A percentile compares a stretch with the other conserved stretches of the same genome.
These are phyloP conservation scores for Fraxinus paxiana DNA, from an alignment of 305 asterid genomes.

Conservation along the genomic window DNA sequence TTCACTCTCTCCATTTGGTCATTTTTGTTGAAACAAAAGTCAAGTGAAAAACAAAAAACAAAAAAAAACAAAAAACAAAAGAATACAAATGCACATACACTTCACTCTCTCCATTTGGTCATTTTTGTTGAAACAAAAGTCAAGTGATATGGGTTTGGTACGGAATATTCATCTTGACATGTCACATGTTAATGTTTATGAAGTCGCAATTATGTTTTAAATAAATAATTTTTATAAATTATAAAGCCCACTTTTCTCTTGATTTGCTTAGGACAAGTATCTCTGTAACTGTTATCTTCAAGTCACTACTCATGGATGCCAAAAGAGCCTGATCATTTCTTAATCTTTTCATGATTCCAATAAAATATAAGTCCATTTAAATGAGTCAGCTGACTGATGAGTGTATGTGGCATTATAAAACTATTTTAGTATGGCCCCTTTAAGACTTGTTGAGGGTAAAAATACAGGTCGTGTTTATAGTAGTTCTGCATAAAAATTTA, in stretches of 20 bases:
- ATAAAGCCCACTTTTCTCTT: not conserved
- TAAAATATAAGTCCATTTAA: not conserved
- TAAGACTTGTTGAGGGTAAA: not conserved
- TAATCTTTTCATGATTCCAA: not conserved
- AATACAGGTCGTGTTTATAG: not conserved
- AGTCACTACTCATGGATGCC: not conserved
- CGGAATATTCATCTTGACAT: not conserved
- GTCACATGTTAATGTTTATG: not conserved
- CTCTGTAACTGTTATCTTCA: not conserved
- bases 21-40: not conserved
- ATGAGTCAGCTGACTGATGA: not conserved
- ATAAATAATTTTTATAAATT: not conserved
- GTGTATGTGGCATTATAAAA: not conserved
- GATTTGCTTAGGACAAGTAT: not conserved
- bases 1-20: not conserved
- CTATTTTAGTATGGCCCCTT: not conserved
- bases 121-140: not conserved
- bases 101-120: not conserved
- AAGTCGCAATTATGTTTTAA: not conserved
- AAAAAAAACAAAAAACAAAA: not conserved
- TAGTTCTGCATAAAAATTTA: not conserved
- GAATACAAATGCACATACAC: not conserved
- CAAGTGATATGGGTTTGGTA: not conserved
- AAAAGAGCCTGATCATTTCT: not conserved
- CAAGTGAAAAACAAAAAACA: not conserved